phyloP scores from a whole-genome alignment of 352 stramenopile genomes.

The Aphanomyces astaci region DNA sequence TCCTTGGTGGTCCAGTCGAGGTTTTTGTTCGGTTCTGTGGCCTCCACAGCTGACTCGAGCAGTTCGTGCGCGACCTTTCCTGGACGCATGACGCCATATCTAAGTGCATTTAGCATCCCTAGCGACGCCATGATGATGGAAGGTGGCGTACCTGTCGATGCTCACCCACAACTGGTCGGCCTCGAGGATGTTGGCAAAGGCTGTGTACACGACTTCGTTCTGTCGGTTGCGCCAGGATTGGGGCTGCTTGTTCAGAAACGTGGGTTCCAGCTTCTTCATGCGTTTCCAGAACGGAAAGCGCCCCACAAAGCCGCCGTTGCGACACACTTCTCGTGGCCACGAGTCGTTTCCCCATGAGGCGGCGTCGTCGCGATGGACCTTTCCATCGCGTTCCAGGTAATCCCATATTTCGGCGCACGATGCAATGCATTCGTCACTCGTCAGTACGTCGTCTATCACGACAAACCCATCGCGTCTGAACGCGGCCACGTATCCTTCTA shows the following conservation, averaged over 20 bases:
- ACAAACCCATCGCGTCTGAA: constrained; percentile 41
- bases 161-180: constrained; percentile 36
- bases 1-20: constrained; percentile 43
- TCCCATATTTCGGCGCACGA: constrained; percentile 28
- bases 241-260: constrained; percentile 34
- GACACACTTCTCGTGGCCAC: constrained; percentile 37
- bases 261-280: constrained; percentile 45
- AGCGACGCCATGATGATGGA: neutral
- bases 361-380: constrained; percentile 36
- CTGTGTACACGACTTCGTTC: constrained; percentile 32
- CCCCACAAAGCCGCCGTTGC: constrained; percentile 43
- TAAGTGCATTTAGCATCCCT: neutral
- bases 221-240: constrained; percentile 45
- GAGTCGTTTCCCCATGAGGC: constrained; percentile 41
- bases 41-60: constrained; percentile 30
- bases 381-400: constrained; percentile 38
- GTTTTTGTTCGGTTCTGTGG: constrained; percentile 23
- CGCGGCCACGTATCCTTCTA: constrained; percentile 31
- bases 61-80: constrained; percentile 29
- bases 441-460: constrained; percentile 39
- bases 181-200: constrained; percentile 33
- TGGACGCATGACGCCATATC: constrained; percentile 40
- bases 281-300: constrained; percentile 46
- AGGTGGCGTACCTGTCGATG: constrained; percentile 39
- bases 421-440: constrained; percentile 26